Percentiles rank a stretch among this genome's conserved stretches.
phyloP scores from a whole-genome alignment of 148 eudicot species.

The Nepenthes mirabilis region DNA sequence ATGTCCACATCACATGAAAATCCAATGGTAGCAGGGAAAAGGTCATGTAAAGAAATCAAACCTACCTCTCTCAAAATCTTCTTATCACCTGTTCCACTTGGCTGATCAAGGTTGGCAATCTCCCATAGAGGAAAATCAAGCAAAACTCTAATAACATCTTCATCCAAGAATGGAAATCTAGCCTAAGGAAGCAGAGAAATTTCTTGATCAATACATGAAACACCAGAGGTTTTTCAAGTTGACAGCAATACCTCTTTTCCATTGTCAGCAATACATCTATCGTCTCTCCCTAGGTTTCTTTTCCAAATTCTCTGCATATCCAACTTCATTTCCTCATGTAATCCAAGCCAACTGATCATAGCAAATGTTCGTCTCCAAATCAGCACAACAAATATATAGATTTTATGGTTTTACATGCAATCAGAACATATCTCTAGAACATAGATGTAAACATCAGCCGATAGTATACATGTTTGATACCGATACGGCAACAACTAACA shows the following conservation, averaged over 20 bases:
- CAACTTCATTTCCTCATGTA: constrained; percentile 86
- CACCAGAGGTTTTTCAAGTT: background rate
- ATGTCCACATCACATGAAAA: background rate
- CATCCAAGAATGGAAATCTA: constrained; percentile 93
- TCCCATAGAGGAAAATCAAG: constrained; percentile 86
- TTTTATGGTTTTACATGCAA: background rate
- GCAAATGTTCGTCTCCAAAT: background rate
- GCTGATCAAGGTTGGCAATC: constrained; percentile 75
- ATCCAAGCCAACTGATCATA: constrained; percentile 67
- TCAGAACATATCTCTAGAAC: background rate
- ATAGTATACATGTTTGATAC: too few relatives aligned
- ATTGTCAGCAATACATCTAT: constrained; percentile 91
- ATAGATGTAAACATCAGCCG: background rate
- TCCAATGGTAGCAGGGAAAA: too few relatives aligned
- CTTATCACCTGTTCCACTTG: constrained; percentile 90
- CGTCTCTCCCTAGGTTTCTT: constrained; percentile 98
- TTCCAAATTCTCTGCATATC: constrained; percentile 99
- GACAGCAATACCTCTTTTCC: constrained; percentile 69
- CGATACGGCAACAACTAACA: too few relatives aligned
- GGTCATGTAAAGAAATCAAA: background rate
- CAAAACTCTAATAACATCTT: constrained; percentile 70
- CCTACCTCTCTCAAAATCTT: constrained; percentile 82
- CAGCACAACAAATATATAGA: constrained; percentile 1
- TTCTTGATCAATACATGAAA: background rate
- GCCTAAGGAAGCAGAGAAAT: constrained; percentile 34